Percentiles rank a stretch among this genome's conserved stretches.
phyloP scores from a whole-genome alignment of 495 filamentous ascomycete genomes.

The Hyphodiscus hymeniophilus region DNA sequence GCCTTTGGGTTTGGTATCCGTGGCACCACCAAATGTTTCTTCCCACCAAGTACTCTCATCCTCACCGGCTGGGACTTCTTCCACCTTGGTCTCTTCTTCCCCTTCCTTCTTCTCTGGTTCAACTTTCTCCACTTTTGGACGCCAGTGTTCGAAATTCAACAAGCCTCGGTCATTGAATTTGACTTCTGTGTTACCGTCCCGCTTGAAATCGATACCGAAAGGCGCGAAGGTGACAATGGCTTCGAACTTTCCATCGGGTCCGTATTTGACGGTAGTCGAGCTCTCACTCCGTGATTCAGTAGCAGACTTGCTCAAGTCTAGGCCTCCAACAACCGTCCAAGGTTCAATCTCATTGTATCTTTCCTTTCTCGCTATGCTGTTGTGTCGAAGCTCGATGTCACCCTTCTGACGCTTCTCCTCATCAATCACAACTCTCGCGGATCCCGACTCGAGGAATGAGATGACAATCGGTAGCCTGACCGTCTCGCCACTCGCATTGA shows the following conservation, averaged over 20 bases:
- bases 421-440: constrained; percentile 78
- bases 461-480: constrained; percentile 76
- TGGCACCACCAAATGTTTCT: constrained; percentile 87
- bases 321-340: constrained; percentile 78
- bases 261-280: constrained; percentile 72
- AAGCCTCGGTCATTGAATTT: constrained; percentile 81
- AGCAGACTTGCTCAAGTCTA: constrained; percentile 59
- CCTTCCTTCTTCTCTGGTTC: constrained; percentile 38
- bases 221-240: constrained; percentile 76
- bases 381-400: constrained; percentile 78
- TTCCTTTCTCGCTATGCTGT: constrained; percentile 79
- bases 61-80: constrained; percentile 12
- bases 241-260: constrained; percentile 64
- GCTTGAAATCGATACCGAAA: constrained; percentile 76
- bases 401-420: constrained; percentile 84
- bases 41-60: constrained; percentile 95
- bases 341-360: constrained; percentile 86
- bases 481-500: constrained; percentile 48
- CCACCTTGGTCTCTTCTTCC: constrained; percentile 28
- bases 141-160: constrained; percentile 93
- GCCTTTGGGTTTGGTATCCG: constrained; percentile 80
- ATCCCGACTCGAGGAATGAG: constrained; percentile 81
- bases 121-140: constrained; percentile 67
- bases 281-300: constrained; percentile 48
- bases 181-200: constrained; percentile 74